Percentiles rank a stretch among this genome's conserved stretches.
phyloP scores from a whole-genome alignment of 164 flowering plant species.

The Taxillus chinensis region DNA sequence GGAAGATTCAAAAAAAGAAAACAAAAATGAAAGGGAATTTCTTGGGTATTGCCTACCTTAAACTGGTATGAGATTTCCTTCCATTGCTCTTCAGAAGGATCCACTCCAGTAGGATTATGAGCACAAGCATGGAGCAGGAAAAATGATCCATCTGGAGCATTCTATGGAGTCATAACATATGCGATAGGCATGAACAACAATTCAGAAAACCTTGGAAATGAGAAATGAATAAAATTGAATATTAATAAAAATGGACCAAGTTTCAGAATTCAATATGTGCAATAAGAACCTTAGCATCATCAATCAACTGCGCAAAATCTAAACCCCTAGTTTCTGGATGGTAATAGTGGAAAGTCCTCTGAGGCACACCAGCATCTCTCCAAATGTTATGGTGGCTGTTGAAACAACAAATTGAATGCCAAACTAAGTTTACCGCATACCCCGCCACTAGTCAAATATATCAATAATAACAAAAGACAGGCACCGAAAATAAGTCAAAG shows the following conservation, averaged over 20 bases:
- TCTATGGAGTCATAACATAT: conserved; percentile 28
- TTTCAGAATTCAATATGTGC: neutral
- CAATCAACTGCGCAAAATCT: conserved; percentile 75
- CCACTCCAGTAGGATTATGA: conserved; percentile 99
- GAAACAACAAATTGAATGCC: conserved; percentile 10
- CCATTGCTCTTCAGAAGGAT: conserved; percentile 95
- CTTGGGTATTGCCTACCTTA: conserved; percentile 33
- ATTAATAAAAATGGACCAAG: neutral
- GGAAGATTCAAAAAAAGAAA: neutral
- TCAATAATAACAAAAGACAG: neutral
- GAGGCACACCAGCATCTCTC: conserved; percentile 92
- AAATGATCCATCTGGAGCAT: conserved; percentile 94
- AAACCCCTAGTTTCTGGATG: conserved; percentile 76
- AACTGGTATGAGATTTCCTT: conserved; percentile 74
- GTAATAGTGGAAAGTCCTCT: conserved; percentile 76
- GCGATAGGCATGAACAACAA: neutral
- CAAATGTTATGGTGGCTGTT: conserved; percentile 92
- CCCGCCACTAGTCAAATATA: neutral
- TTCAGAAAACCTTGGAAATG: neutral
- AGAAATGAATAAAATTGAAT: neutral
- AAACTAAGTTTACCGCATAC: conserved; percentile 1
- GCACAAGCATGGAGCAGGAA: conserved; percentile 98
- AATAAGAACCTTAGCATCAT: conserved; percentile 64
- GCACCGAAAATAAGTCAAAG: neutral
- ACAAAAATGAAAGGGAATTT: neutral